These are phyloP conservation scores for Musa balbisiana DNA, from an alignment of 202 grass and related monocot genomes.

Conservation along the genomic window DNA sequence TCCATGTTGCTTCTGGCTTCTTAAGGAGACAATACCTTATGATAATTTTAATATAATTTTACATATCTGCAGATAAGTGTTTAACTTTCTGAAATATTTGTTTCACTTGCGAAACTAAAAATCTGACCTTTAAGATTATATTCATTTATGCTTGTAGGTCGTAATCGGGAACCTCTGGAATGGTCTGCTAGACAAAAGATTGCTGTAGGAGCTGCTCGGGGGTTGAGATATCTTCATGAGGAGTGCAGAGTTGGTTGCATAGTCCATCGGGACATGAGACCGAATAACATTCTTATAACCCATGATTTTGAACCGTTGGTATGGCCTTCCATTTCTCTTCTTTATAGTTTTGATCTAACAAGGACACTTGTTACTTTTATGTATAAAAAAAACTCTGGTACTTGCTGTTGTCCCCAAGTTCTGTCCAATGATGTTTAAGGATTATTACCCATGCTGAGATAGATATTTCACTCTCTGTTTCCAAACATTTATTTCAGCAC, in stretches of 20 bases:
- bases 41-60: too few relatives aligned
- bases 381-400: too few relatives aligned
- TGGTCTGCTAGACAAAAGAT: slow-evolving; percentile 95
- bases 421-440: slow-evolving; percentile 1
- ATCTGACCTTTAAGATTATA: not conserved
- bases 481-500: too few relatives aligned
- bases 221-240: slow-evolving; percentile 87
- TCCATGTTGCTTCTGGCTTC: too few relatives aligned
- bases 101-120: not conserved
- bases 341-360: not conserved
- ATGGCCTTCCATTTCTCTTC: slow-evolving; percentile 16
- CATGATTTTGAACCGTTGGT: slow-evolving; percentile 99
- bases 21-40: too few relatives aligned
- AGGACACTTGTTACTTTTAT: too few relatives aligned
- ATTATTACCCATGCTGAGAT: not conserved
- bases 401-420: too few relatives aligned
- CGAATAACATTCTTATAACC: slow-evolving; percentile 95
- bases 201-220: slow-evolving; percentile 91
- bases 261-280: slow-evolving; percentile 95
- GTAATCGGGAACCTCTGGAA: slow-evolving; percentile 58
- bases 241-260: slow-evolving; percentile 99
- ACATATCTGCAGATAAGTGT: not conserved
- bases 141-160: slow-evolving; percentile 28
- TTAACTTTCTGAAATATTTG: not conserved
- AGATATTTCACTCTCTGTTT: too few relatives aligned